Conservation (phyloP, 208 protist species). For the Trypanosoma mega region DNA sequence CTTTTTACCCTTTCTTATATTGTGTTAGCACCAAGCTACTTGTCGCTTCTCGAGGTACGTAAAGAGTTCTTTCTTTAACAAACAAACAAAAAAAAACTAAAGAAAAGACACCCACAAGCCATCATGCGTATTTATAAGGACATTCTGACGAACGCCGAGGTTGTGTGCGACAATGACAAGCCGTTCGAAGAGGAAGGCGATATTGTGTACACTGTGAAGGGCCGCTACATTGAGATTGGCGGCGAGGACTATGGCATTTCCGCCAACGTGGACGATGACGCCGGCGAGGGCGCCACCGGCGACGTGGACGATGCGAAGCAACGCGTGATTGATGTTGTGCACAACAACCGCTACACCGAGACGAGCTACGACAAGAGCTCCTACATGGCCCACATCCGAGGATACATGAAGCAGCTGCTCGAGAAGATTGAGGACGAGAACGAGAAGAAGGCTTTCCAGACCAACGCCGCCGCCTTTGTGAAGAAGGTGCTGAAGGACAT, state of each 20-base stretch:
- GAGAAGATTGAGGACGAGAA: slow-evolving; percentile 79
- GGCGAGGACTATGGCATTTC: slow-evolving; percentile 91
- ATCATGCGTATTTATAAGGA: slow-evolving; percentile 91
- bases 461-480: slow-evolving; percentile 81
- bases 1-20: too few relatives aligned
- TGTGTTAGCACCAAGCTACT: too few relatives aligned
- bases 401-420: slow-evolving; percentile 90
- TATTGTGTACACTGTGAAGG: slow-evolving; percentile 79
- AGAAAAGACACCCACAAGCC: too few relatives aligned
- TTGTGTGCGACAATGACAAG: slow-evolving; percentile 90
- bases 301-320: slow-evolving; percentile 79
- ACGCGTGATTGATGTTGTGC: slow-evolving; percentile 84
- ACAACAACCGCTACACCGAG: slow-evolving; percentile 91
- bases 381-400: slow-evolving; percentile 92
- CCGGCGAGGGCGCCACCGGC: slow-evolving; percentile 78
- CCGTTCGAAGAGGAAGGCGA: slow-evolving; percentile 76
- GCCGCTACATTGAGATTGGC: slow-evolving; percentile 86
- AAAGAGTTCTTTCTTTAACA: too few relatives aligned
- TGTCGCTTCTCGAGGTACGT: too few relatives aligned
- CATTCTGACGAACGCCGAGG: slow-evolving; percentile 86
- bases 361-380: slow-evolving; percentile 92
- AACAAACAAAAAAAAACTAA: too few relatives aligned
- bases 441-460: slow-evolving; percentile 89
- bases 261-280: slow-evolving; percentile 90
- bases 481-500: slow-evolving; percentile 93